Base-by-base conservation (phyloP, 768 basidiomycete species). In the Pilatotrama ljubarskyi region DNA sequence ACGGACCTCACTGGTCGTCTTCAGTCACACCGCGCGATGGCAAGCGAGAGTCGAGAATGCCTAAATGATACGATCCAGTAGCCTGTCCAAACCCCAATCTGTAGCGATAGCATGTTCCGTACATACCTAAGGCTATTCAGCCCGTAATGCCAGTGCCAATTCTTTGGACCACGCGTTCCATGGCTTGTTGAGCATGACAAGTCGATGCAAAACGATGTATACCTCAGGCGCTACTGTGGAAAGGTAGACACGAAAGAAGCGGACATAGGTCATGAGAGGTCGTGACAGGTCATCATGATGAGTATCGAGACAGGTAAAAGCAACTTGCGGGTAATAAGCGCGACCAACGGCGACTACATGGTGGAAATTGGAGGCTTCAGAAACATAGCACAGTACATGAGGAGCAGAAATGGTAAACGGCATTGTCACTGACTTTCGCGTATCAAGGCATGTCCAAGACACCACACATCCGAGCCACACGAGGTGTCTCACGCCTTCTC, bases 401-500 rank as follows among this genome's bases (percentile, higher is more conserved):
- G 24, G 36, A 35, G 29, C 38, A 36, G 47, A 20, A 42, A 41
- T 26, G 24, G 47, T 13, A 36, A 20, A 32, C 29, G 29, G 29
- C 29, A 32, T 32, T 32, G 29, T 32, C 29, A 32, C 29, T 32
- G 29, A 10, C 29, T 32, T 32, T 32, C 22, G 35, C 29, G 47
- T 41, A 49, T 57, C 55, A n/a, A 37, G 32, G 32, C 49, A 38
- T 35, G 32, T 51, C 46, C 51, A 41, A 38, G 17, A 25, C 37
- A n/a, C 4, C 29, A 41, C 36, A 49, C 26, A 43, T 47, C 50
- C 41, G 32, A 36, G 38, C 38, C 48, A 51, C 4, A 50, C 41
- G 10, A 36, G 22, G 20, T 17, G 32, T 10, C 18, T 54, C 44
- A 56, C 29, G 55, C 50, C 61, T 70, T 69, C 51, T 69, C 68